Percentiles rank a stretch among this genome's conserved stretches.
These are phyloP conservation scores for Trametes sp. DNA, from an alignment of 1,284 basidiomycete genomes.

Conservation along the genomic window DNA sequence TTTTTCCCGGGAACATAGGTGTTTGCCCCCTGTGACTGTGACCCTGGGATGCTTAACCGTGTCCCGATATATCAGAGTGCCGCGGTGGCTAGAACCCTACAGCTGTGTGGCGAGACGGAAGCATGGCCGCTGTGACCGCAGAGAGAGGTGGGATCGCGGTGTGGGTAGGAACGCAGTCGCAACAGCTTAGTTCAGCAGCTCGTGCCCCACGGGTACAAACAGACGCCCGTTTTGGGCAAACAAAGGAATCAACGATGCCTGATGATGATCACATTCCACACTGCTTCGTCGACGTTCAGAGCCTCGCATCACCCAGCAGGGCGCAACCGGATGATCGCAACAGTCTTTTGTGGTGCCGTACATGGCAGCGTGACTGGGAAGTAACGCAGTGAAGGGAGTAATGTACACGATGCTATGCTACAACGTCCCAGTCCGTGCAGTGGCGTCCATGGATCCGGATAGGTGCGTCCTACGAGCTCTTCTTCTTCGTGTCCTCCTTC, in stretches of 20 bases:
- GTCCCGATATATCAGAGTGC: background rate
- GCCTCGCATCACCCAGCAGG: background rate
- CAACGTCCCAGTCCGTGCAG: too few species aligned
- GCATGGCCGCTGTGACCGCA: background rate
- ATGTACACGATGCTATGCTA: background rate
- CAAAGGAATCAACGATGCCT: background rate
- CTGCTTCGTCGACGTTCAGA: background rate
- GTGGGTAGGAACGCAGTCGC: background rate
- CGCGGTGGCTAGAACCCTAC: background rate
- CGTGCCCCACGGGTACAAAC: background rate
- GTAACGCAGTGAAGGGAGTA: background rate
- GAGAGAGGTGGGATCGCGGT: background rate
- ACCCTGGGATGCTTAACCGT: too few species aligned
- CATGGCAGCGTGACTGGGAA: too few species aligned
- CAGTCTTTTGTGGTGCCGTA: background rate
- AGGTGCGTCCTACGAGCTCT: slow-evolving; percentile 17
- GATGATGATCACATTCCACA: too few species aligned
- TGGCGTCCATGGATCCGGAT: slow-evolving; percentile 8
- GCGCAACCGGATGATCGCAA: background rate
- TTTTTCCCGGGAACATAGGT: too few species aligned
- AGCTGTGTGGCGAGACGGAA: background rate
- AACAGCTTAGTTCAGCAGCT: background rate
- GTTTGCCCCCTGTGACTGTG: too few species aligned
- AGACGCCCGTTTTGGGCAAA: background rate
- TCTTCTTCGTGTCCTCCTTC: slow-evolving; percentile 38